A percentile compares a stretch with the other conserved stretches of the same genome.
These are phyloP conservation scores for Isochrysis galbana DNA, from an alignment of 78 protist genomes.

Conservation along the genomic window DNA sequence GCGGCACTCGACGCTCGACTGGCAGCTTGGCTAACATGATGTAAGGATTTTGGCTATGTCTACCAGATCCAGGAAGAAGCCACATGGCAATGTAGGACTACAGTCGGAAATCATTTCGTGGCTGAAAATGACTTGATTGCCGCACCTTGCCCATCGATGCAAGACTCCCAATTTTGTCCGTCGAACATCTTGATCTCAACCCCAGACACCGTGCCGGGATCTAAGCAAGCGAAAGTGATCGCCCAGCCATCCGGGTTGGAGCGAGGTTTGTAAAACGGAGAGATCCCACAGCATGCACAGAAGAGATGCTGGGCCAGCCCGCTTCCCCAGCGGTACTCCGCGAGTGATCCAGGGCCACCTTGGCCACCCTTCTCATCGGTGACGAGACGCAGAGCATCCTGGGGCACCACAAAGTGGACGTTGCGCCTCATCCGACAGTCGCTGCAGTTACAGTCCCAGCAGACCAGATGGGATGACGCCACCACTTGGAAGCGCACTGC, in stretches of 20 bases:
- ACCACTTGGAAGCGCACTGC: neutral
- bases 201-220: neutral
- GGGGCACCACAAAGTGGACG: neutral
- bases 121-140: neutral
- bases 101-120: no score
- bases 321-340: constrained; percentile 43
- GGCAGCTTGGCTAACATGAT: no score
- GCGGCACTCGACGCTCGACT: no score
- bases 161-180: constrained; percentile 13
- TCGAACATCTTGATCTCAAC: neutral
- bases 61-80: no score
- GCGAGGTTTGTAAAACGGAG: constrained; percentile 43
- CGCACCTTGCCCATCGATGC: neutral
- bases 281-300: constrained; percentile 50
- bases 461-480: neutral
- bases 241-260: constrained; percentile 55
- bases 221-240: constrained; percentile 30
- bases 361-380: neutral
- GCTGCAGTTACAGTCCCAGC: neutral
- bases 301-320: constrained; percentile 38
- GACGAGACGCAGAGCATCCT: neutral
- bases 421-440: constrained; percentile 18
- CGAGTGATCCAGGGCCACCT: neutral
- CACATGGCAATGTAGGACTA: no score
- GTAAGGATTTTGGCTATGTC: no score